phyloP scores from a whole-genome alignment of 148 eudicot species.

The Camellia sinensis region DNA sequence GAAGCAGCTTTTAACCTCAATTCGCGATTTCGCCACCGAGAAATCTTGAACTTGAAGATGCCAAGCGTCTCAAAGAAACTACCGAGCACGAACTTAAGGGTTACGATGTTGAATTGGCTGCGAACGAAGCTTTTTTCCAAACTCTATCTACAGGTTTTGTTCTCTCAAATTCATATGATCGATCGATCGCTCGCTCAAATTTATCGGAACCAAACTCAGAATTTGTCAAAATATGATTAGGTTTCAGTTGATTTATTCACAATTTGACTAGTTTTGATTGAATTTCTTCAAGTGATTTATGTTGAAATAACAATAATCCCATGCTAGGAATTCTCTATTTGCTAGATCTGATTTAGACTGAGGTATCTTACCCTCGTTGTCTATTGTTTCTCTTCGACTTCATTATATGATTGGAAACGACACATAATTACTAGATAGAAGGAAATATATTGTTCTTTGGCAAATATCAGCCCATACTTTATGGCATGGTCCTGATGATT shows the following conservation, averaged over 20 bases:
- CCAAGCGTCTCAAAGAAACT: slow-evolving; percentile 55
- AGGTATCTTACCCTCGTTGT: not conserved
- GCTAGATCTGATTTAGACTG: slow-evolving; percentile 49
- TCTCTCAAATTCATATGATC: not conserved
- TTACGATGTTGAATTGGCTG: slow-evolving; percentile 25
- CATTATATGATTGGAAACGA: not conserved
- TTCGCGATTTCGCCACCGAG: slow-evolving; percentile 52
- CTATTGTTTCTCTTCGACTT: not conserved
- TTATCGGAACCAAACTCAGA: not conserved
- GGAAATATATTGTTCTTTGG: not conserved
- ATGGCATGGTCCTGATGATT: no score
- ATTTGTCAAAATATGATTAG: not conserved
- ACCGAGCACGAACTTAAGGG: slow-evolving; percentile 66
- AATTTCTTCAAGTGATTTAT: not conserved
- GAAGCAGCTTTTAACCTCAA: slow-evolving; percentile 52
- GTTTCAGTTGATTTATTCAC: not conserved
- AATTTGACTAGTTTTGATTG: not conserved
- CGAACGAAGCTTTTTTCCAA: slow-evolving; percentile 37
- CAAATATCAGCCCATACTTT: not conserved
- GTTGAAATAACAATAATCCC: slow-evolving; percentile 13
- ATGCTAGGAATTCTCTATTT: slow-evolving; percentile 51
- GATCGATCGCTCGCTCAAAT: not conserved
- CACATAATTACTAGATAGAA: not conserved
- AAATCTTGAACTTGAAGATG: slow-evolving; percentile 48
- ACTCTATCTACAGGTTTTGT: slow-evolving; percentile 58